Base-by-base conservation (phyloP, 805 yeast species). In the Ogataea paraovalis region DNA sequence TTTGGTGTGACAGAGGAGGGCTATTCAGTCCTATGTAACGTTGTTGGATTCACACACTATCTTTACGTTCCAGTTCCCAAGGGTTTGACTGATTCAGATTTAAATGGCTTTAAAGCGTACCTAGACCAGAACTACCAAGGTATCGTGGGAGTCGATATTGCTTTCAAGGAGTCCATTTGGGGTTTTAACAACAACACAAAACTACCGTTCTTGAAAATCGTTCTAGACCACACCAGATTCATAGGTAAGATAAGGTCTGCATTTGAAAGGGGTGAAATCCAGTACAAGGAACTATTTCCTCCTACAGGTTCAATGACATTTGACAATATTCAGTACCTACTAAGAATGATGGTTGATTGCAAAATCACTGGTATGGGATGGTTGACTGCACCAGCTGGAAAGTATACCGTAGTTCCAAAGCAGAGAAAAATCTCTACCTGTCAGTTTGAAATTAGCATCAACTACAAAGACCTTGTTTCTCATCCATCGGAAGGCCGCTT, bases 311-410 rank as follows among this genome's bases (percentile, higher is more conserved):
- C 76, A 14, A 82, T 85, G 57, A 82, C 97, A 0, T 94, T 83
- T 63, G 99, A 94, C 67, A 94, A 94, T 63, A 83, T 94, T 51
- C 88, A 90, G 47, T 95, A 85, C 63, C 71, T 89, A 32, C 67
- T 95, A 49, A 75, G 99, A 57, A 72, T 91, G 67, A 89, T 94
- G 94, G 80, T 94, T 39, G 99, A 94, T 68, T 84, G 96, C 66
- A 80, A 84, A 43, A 88, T 92, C 51, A 85, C 92, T 1, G 95
- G 99, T 36, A 94, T 94, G 99, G 86, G 95, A 22, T 94, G 99
- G 99, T 75, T 95, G 23, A 86, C 96, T 0, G 74, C 92, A 22
- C 97, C 98, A 0, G 78, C 74, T 47, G 81, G 82, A 0, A 84
- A 78, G 54, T 95, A 91, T 65, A 57, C 61, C 1, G 42, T 82